Evolutionary conservation across 495 filamentous ascomycete species (phyloP).

Genomic region (Neurospora sp.): DNA sequence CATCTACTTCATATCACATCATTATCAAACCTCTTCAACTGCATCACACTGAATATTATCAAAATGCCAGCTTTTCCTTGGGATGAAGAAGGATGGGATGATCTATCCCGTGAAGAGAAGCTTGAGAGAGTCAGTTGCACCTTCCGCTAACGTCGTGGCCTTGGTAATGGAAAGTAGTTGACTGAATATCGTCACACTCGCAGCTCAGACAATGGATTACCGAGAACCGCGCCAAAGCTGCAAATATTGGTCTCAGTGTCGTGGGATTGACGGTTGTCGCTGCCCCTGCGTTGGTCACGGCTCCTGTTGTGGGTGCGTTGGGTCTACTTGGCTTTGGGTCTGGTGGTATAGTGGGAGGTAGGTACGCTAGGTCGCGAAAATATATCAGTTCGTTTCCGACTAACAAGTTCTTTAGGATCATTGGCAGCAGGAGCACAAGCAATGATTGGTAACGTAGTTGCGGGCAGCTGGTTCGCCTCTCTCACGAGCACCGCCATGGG

Average conservation of each 20-base stretch:
- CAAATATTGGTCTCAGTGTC: not conserved
- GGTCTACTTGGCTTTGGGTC: not conserved
- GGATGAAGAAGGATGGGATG: not conserved
- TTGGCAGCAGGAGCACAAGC: not conserved
- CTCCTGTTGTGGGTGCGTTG: not conserved
- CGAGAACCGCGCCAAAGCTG: not conserved
- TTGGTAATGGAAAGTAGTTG: not conserved
- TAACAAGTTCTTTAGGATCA: not conserved
- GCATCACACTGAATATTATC: no score
- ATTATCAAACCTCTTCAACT: no score
- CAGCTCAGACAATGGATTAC: not conserved
- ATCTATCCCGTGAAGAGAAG: not conserved
- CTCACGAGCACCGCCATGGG: not conserved
- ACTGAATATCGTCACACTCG: not conserved
- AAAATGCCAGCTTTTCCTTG: not conserved
- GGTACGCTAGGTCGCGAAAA: no score
- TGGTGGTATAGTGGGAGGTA: conserved; percentile 5
- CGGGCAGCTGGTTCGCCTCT: not conserved
- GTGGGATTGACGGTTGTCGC: conserved; percentile 1
- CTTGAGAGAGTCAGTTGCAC: not conserved
- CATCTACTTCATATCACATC: not conserved
- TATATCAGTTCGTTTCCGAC: not conserved
- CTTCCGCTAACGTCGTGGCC: not conserved
- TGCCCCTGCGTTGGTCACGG: not conserved
- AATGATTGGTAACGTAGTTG: not conserved